Evolutionary conservation across 495 filamentous ascomycete genomes (phyloP).

Genomic region (Chaetomidium leptoderma): DNA sequence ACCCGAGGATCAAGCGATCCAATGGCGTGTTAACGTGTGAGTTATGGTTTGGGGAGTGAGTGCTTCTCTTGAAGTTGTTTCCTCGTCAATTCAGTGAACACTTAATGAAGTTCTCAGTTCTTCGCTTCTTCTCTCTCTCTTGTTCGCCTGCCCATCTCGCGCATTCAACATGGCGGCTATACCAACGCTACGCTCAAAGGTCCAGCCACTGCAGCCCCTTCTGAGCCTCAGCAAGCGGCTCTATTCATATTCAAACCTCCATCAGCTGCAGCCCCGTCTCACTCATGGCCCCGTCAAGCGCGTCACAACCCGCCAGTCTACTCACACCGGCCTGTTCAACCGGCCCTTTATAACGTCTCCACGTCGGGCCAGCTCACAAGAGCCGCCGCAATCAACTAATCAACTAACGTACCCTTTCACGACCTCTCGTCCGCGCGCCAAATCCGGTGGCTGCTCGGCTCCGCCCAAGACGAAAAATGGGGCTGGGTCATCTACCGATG

Average conservation of each 20-base stretch:
- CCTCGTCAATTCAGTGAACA: not conserved
- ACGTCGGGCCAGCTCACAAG: not conserved
- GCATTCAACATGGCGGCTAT: not conserved
- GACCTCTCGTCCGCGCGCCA: not conserved
- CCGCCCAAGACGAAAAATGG: not conserved
- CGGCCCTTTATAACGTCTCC: not conserved
- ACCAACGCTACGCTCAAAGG: not conserved
- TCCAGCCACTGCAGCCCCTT: not conserved
- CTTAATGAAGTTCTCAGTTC: too few relatives aligned
- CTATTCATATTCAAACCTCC: not conserved
- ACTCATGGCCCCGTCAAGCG: not conserved
- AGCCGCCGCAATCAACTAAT: not conserved
- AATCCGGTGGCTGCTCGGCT: not conserved
- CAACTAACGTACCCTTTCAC: not conserved
- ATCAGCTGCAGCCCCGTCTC: not conserved
- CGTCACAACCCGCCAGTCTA: not conserved
- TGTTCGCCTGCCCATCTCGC: not conserved
- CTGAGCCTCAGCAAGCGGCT: not conserved
- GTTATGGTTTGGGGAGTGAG: too few relatives aligned
- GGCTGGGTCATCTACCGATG: constrained; percentile 2
- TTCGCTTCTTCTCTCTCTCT: too few relatives aligned
- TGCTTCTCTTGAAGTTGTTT: too few relatives aligned
- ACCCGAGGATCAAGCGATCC: constrained; percentile 16
- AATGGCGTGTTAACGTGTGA: constrained; percentile 7
- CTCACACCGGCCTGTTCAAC: not conserved